Percentiles rank a stretch among this genome's conserved stretches.
Conservation (phyloP, 192 early-diverging fungal species). For the Linnemannia exigua region DNA sequence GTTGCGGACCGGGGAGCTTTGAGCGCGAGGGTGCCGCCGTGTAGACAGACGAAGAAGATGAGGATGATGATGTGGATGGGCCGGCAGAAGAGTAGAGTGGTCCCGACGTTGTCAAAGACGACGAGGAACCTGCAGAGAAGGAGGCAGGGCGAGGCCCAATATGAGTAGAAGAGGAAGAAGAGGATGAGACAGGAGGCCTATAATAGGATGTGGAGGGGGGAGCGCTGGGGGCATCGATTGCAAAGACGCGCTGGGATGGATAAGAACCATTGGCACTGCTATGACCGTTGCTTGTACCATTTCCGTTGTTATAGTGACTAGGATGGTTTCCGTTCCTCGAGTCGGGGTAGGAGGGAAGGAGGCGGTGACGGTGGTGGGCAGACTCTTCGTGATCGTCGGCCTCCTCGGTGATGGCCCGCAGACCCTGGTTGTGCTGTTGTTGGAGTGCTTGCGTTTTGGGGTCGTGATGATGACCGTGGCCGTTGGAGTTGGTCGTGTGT, state of each 20-base stretch:
- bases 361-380: not conserved
- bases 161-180: constrained; percentile 21
- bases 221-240: not conserved
- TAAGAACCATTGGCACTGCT: not conserved
- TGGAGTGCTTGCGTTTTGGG: not conserved
- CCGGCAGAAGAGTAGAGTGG: constrained; percentile 3
- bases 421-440: constrained; percentile 11
- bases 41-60: constrained; percentile 11
- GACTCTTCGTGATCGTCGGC: constrained; percentile 13
- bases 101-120: constrained; percentile 10
- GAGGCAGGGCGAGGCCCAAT: constrained; percentile 28
- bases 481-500: not conserved
- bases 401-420: constrained; percentile 50
- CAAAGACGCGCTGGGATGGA: constrained; percentile 1
- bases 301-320: not conserved
- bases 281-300: constrained; percentile 1
- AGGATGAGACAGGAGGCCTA: not conserved
- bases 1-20: constrained; percentile 17
- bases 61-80: not conserved
- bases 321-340: constrained; percentile 14
- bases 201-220: not conserved
- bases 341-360: not conserved
- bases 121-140: constrained; percentile 17
- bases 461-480: not conserved
- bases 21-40: constrained; percentile 15